Percentiles rank a stretch among this genome's conserved stretches.
These are phyloP conservation scores for Dioscorea alata DNA, from an alignment of 106 monocot species.

Conservation along the genomic window DNA sequence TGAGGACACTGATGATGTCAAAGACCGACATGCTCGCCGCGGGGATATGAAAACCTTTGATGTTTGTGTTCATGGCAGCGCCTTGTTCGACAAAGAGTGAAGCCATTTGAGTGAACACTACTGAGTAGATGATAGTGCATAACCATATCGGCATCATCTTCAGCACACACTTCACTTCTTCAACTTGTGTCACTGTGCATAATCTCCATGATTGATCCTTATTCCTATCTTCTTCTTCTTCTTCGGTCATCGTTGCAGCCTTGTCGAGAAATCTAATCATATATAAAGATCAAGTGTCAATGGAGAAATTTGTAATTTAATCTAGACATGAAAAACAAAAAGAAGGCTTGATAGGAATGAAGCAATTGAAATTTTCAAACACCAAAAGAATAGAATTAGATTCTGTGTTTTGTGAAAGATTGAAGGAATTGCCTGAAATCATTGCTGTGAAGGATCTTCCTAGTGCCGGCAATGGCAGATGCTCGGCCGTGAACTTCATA, in stretches of 20 bases:
- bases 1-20: slow-evolving; percentile 49
- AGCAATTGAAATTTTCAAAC: no score
- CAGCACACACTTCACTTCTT: slow-evolving; percentile 76
- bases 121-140: slow-evolving; percentile 74
- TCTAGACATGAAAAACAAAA: no score
- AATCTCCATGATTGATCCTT: slow-evolving; percentile 38
- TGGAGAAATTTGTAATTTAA: no score
- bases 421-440: slow-evolving; percentile 25
- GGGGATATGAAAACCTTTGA: slow-evolving; percentile 51
- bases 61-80: slow-evolving; percentile 31
- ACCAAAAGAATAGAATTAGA: no score
- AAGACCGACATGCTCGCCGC: slow-evolving; percentile 74
- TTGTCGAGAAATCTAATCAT: slow-evolving; percentile 55
- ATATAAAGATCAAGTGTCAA: no score
- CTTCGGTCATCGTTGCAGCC: slow-evolving; percentile 32
- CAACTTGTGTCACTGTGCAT: slow-evolving; percentile 83
- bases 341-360: no score
- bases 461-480: slow-evolving; percentile 40
- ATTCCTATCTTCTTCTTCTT: slow-evolving; percentile 5
- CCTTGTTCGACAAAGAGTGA: slow-evolving; percentile 85
- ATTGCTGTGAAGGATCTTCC: slow-evolving; percentile 59
- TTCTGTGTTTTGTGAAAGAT: no score
- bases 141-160: slow-evolving; percentile 76
- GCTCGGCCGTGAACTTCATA: slow-evolving; percentile 55
- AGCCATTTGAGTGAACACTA: slow-evolving; percentile 88